phyloP scores from a whole-genome alignment of 345 rosid genomes.

The Kernera saxatilis region DNA sequence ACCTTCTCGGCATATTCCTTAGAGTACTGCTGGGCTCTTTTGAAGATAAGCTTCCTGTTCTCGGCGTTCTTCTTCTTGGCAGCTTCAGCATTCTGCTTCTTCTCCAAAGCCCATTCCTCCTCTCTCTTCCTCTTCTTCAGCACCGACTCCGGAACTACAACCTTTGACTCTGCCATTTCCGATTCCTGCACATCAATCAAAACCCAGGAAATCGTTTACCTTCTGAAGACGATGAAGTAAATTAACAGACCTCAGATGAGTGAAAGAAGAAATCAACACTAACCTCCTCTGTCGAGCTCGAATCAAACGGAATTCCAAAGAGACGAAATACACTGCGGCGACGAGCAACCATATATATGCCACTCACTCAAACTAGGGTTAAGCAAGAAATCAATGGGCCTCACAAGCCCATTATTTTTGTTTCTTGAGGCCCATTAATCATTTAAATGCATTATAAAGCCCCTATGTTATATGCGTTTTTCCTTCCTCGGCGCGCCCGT shows the following conservation, averaged over 20 bases:
- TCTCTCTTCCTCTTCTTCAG: conserved; percentile 80
- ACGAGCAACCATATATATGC: not conserved
- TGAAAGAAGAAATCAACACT: not conserved
- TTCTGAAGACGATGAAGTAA: not conserved
- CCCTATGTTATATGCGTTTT: no score
- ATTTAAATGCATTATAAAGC: not conserved
- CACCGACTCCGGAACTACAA: conserved; percentile 67
- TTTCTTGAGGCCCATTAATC: not conserved
- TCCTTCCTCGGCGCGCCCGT: no score
- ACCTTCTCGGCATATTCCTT: conserved; percentile 61
- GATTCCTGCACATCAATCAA: conserved; percentile 7
- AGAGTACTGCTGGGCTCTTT: conserved; percentile 53
- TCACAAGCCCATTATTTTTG: not conserved
- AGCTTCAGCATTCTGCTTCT: conserved; percentile 39
- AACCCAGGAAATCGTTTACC: not conserved
- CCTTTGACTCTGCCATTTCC: conserved; percentile 28
- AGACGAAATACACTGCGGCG: not conserved
- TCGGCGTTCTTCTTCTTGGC: conserved; percentile 50
- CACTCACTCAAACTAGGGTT: conserved; percentile 22
- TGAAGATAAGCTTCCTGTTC: conserved; percentile 51
- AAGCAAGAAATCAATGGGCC: not conserved
- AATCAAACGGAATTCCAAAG: conserved; percentile 14
- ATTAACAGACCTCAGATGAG: not conserved
- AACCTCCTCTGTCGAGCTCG: not conserved
- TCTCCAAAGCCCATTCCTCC: conserved; percentile 55